These are phyloP conservation scores for Ramalina intermedia DNA, from an alignment of 495 filamentous ascomycete species.

Conservation along the genomic window DNA sequence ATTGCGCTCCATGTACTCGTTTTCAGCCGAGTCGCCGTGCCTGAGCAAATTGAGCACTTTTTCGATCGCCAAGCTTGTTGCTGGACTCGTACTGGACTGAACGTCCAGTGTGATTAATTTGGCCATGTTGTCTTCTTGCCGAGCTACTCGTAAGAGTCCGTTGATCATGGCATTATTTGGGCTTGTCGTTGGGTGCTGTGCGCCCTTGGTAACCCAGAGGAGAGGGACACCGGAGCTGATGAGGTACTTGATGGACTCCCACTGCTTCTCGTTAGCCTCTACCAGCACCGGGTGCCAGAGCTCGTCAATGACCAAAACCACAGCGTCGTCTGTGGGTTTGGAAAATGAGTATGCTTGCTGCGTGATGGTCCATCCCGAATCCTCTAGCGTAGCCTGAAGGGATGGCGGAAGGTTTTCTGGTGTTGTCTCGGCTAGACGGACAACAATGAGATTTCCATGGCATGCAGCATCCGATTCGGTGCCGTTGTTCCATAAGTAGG, in stretches of 20 bases:
- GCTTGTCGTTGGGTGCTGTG: slow-evolving; percentile 16
- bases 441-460: no score
- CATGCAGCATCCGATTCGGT: no score
- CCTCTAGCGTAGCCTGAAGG: no score
- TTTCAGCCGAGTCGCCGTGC: no score
- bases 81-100: slow-evolving; percentile 10
- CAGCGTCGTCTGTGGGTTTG: slow-evolving; percentile 1
- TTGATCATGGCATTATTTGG: slow-evolving; percentile 18
- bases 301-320: slow-evolving; percentile 18
- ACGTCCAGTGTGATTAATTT: slow-evolving; percentile 23
- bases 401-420: no score
- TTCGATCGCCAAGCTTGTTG: no score
- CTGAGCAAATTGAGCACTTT: no score
- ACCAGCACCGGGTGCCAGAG: slow-evolving; percentile 9
- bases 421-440: background rate
- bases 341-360: background rate
- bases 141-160: slow-evolving; percentile 19
- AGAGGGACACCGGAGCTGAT: slow-evolving; percentile 3
- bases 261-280: slow-evolving; percentile 6
- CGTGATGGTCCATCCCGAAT: background rate
- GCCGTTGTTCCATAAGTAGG: no score
- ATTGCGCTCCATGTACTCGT: slow-evolving; percentile 21
- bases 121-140: slow-evolving; percentile 17
- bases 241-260: slow-evolving; percentile 15
- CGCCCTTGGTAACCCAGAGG: slow-evolving; percentile 25